Percentiles rank a stretch among this genome's conserved stretches.
phyloP scores from a whole-genome alignment of 805 yeast genomes.

The Pichia exigua region DNA sequence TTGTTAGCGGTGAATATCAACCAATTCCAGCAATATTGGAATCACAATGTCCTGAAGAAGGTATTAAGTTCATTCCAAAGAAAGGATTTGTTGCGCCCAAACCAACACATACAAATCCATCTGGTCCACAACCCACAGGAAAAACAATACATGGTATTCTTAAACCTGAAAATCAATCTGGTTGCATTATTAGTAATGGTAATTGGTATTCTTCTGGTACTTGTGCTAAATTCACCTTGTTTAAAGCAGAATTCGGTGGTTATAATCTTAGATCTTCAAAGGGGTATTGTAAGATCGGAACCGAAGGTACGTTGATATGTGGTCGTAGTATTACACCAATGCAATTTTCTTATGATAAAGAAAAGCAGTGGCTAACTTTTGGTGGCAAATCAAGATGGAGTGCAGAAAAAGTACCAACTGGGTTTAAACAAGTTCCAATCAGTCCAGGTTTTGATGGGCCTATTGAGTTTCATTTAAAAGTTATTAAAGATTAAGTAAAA shows the following conservation, averaged over 20 bases:
- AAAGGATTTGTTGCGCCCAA: conserved; percentile 21
- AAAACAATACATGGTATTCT: conserved; percentile 37
- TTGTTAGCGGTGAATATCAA: conserved; percentile 54
- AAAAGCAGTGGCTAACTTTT: conserved; percentile 40
- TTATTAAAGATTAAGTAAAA: conserved; percentile 12
- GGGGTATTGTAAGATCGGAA: conserved; percentile 60
- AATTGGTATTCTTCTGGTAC: conserved; percentile 76
- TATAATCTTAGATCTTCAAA: conserved; percentile 56
- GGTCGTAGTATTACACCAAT: conserved; percentile 31
- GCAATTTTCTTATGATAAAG: conserved; percentile 51
- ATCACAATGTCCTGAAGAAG: conserved; percentile 59
- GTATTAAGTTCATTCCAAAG: conserved; percentile 71
- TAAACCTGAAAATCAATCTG: conserved; percentile 43
- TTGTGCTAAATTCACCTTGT: conserved; percentile 68
- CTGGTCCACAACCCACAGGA: conserved; percentile 26
- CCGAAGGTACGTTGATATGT: conserved; percentile 25
- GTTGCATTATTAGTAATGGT: conserved; percentile 83
- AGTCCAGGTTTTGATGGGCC: conserved; percentile 36
- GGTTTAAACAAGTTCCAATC: conserved; percentile 41
- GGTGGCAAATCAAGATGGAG: conserved; percentile 62
- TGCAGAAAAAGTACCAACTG: conserved; percentile 36
- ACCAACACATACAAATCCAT: conserved; percentile 22
- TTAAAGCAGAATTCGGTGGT: conserved; percentile 64
- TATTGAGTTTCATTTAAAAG: conserved; percentile 31
- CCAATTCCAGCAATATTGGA: conserved; percentile 52